Percentiles rank a stretch among this genome's conserved stretches.
These are phyloP conservation scores for Immersiella caudata DNA, from an alignment of 495 filamentous ascomycete species.

Conservation along the genomic window DNA sequence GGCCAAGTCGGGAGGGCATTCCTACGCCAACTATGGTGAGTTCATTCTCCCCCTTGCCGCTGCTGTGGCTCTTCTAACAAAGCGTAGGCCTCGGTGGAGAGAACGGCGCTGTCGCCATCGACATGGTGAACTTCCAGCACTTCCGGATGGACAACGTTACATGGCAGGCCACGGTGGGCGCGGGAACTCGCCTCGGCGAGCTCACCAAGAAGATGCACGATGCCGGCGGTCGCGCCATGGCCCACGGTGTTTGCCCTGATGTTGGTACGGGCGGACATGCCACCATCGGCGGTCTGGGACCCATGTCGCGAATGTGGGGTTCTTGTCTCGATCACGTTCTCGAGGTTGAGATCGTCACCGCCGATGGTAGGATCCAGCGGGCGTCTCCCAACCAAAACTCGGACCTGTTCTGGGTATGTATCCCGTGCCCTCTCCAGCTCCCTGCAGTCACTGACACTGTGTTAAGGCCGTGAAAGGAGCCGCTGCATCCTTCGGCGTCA, in stretches of 20 bases:
- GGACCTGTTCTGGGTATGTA: constrained; percentile 60
- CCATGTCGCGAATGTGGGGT: constrained; percentile 61
- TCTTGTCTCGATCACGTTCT: constrained; percentile 54
- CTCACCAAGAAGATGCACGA: constrained; percentile 60
- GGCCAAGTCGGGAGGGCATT: constrained; percentile 73
- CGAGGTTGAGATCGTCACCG: constrained; percentile 63
- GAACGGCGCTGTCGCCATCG: constrained; percentile 60
- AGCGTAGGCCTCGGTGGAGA: constrained; percentile 51
- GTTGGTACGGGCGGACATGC: constrained; percentile 75
- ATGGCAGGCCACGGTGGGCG: constrained; percentile 65
- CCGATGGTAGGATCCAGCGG: constrained; percentile 58
- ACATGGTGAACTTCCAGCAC: constrained; percentile 58
- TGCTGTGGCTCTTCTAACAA: constrained; percentile 26
- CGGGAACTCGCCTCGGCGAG: constrained; percentile 64
- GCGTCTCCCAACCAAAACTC: constrained; percentile 53
- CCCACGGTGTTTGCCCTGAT: constrained; percentile 66
- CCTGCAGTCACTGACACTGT: background rate
- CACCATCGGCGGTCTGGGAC: constrained; percentile 60
- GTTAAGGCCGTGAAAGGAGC: constrained; percentile 59
- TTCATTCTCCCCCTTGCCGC: background rate
- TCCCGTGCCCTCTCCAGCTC: background rate
- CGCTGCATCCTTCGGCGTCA: constrained; percentile 63
- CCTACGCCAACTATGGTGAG: constrained; percentile 54
- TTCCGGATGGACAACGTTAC: constrained; percentile 57
- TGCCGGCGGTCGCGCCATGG: constrained; percentile 64